Percentiles rank a stretch among this genome's conserved stretches.
These are phyloP conservation scores for Didymella pomorum DNA, from an alignment of 2,329 filamentous ascomycete species.

Conservation along the genomic window DNA sequence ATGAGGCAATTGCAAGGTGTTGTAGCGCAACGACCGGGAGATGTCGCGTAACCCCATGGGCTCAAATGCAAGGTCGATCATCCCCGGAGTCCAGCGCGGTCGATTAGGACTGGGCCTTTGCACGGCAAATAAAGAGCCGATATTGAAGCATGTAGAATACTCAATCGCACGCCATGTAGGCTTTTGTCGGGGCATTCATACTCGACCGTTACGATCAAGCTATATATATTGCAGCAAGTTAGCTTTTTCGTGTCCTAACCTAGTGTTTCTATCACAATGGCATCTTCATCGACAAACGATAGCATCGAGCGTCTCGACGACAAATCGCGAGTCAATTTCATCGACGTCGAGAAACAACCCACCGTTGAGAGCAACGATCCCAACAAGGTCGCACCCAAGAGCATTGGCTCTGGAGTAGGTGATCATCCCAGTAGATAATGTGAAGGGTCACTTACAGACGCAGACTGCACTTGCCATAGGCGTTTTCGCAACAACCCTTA, in stretches of 20 bases:
- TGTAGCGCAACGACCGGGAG: conserved; percentile 3
- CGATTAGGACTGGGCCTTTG: background rate
- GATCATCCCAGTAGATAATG: conserved; percentile 21
- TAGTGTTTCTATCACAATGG: conserved; percentile 7
- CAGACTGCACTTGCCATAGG: conserved; percentile 61
- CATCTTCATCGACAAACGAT: conserved; percentile 12
- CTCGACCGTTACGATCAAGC: background rate
- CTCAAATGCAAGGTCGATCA: conserved; percentile 3
- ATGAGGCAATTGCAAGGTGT: conserved; percentile 4
- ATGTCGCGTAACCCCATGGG: background rate
- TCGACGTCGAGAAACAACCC: conserved; percentile 29
- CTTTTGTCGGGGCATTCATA: background rate
- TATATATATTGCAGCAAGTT: background rate
- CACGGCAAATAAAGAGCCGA: background rate
- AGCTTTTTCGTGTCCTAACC: too few species aligned
- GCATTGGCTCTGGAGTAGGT: conserved; percentile 27
- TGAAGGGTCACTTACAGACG: background rate
- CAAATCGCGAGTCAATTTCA: conserved; percentile 13
- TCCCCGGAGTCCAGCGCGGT: conserved; percentile 6
- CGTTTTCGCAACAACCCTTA: conserved; percentile 63
- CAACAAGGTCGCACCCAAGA: conserved; percentile 14
- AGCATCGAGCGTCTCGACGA: conserved; percentile 15
- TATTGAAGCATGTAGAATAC: background rate
- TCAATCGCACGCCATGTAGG: conserved; percentile 6
- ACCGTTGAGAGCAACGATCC: conserved; percentile 11